Evolutionary conservation across 257 asterid species (phyloP), one percentile per base, ranked within the genome.

Genomic region (Thymus quinquecostatus): DNA sequence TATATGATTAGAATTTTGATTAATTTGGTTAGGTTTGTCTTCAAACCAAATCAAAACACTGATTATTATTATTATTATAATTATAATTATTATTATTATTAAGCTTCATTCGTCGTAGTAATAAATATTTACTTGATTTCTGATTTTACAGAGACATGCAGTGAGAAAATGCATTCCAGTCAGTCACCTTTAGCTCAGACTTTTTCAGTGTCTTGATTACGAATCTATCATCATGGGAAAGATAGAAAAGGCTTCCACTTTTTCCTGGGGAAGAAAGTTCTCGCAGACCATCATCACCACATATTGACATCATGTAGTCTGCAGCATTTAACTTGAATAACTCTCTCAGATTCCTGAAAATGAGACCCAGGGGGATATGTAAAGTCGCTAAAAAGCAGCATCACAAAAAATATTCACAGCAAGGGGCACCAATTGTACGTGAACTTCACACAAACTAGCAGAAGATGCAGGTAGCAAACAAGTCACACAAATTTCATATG

Each of bases 231-330:
- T 95, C 97, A 53, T 88, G 86, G 50, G 99, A 89, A 49, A 86
- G 90, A 79, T 87, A 92, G 79, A 92, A 95, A 76, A 92, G 73
- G 82, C 98, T 95, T 81, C 99, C 98, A 82, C 99, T 95, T 79
- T 95, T 95, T 61, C 99, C 99, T 4, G 99, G 92, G 64, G 98
- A 92, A 59, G 92, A 85, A 65, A 92, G 87, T 80, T 88, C 97
- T 77, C 87, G 86, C 79, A 95, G 85, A 75, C 94, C 97, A 79
- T 92, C 96, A 73, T 87, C 96, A 65, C 97, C 97, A 79, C 97
- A 92, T 70, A 95, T 95, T 70, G 98, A 89, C 97, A 92, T 89
- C 98, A 95, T 95, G 73, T 95, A 95, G 53, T 95, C 98, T 62
- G 98, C 98, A 59, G 99, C 94, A 78, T 90, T 80, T 76, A 95